Base-by-base conservation (phyloP, 192 early-diverging fungal species). In the Spinellus fusiger region DNA sequence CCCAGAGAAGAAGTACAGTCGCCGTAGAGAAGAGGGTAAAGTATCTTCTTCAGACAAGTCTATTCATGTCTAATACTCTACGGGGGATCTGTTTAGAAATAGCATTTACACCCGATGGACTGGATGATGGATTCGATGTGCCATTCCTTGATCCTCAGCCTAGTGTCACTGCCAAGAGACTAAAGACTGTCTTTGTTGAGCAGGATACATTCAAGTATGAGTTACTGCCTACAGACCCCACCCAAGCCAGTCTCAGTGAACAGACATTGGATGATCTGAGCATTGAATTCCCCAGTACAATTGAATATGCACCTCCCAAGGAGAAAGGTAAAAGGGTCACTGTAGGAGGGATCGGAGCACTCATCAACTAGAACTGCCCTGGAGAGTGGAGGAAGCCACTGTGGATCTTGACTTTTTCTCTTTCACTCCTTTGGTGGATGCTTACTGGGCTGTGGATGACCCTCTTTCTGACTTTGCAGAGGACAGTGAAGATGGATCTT, bases 231-330 rank as follows among this genome's bases (percentile, higher is more conserved):
- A 9, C 18, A 16, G 29, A 54, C n/a, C 37, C 48, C 8, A 16
- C n/a, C 8, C 48, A 15, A 10, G 34, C 16, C 20, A 27, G 4
- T 13, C 27, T 25, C 50, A 34, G 3, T 29, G 23, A 32, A 52
- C 35, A 44, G 7, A 9, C 27, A 27, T 7, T 5, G 0, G n/a
- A 44, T 23, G 47, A 61, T 26, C 20, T 35, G 7, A 6, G n/a
- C 16, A 18, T 13, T 20, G 31, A 46, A 18, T 35, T 44, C 0
- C 28, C 49, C n/a, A n/a, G n/a, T n/a, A n/a, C n/a, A 31, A 20
- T 58, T 29, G 56, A 58, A 47, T 61, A 35, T 52, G 59, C 32
- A 16, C 48, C 47, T 26, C 33, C 26, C 6, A 58, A 47, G 13
- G 56, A 58, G 15, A 58, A 20, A 5, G 56, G 56, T 58, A 44